Conservation (phyloP, 2,329 filamentous ascomycete species). For the Trichoderma koningiopsis region DNA sequence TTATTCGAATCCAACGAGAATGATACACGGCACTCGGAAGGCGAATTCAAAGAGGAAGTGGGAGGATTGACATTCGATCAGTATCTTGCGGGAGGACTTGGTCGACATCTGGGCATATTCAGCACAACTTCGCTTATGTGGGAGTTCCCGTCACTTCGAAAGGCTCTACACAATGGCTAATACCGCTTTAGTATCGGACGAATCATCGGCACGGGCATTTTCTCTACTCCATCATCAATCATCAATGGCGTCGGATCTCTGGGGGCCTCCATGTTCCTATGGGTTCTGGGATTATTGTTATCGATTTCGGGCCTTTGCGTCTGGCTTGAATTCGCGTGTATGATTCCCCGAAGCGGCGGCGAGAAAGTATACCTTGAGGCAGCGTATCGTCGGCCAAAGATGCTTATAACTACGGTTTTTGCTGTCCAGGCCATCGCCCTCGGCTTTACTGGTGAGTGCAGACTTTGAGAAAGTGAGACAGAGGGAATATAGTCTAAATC, state of each 20-base stretch:
- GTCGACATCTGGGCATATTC: slow-evolving; percentile 30
- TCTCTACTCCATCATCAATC: slow-evolving; percentile 31
- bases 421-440: slow-evolving; percentile 29
- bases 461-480: neutral
- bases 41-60: slow-evolving; percentile 27
- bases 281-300: slow-evolving; percentile 30
- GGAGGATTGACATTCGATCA: slow-evolving; percentile 30
- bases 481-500: neutral
- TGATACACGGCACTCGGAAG: neutral
- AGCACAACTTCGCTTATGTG: slow-evolving; percentile 32
- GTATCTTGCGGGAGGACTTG: slow-evolving; percentile 30
- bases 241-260: slow-evolving; percentile 30
- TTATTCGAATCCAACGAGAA: neutral
- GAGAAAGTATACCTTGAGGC: slow-evolving; percentile 30
- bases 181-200: slow-evolving; percentile 27
- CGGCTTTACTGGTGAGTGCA: slow-evolving; percentile 26
- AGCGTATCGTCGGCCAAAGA: slow-evolving; percentile 27
- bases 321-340: slow-evolving; percentile 30
- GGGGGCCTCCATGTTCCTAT: slow-evolving; percentile 29
- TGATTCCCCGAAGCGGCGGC: slow-evolving; percentile 29
- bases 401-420: slow-evolving; percentile 29
- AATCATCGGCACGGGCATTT: slow-evolving; percentile 32
- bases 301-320: slow-evolving; percentile 25
- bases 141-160: neutral
- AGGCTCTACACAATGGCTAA: neutral